Evolutionary conservation across 345 rosid species (phyloP).

Genomic region (Mangifera indica): DNA sequence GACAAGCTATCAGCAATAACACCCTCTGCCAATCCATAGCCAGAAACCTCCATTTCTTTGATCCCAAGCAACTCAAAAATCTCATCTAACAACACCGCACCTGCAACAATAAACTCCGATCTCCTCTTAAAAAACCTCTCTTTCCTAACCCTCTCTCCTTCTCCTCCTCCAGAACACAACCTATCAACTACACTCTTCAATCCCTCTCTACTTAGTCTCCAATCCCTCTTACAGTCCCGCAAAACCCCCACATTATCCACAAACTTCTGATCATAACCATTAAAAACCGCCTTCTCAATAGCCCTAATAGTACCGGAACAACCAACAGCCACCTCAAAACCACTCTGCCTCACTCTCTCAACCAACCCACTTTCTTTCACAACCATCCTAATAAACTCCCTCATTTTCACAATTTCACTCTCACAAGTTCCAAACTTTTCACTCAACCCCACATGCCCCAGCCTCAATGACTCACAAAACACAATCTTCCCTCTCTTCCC

Average conservation of each 20-base stretch:
- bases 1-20: conserved; percentile 57
- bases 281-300: conserved; percentile 57
- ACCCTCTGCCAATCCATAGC: conserved; percentile 64
- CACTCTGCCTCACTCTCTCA: conserved; percentile 40
- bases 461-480: conserved; percentile 46
- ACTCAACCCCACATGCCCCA: conserved; percentile 66
- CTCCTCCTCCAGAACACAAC: conserved; percentile 48
- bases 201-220: conserved; percentile 55
- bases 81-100: conserved; percentile 65
- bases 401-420: conserved; percentile 31
- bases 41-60: conserved; percentile 68
- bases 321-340: conserved; percentile 61
- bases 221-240: conserved; percentile 47
- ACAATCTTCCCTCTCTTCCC: conserved; percentile 51
- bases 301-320: conserved; percentile 67
- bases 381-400: conserved; percentile 39
- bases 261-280: conserved; percentile 37
- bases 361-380: conserved; percentile 45
- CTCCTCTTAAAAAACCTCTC: conserved; percentile 61
- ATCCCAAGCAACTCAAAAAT: conserved; percentile 58
- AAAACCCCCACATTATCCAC: conserved; percentile 22
- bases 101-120: conserved; percentile 67
- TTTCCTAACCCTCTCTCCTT: conserved; percentile 33
- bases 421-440: conserved; percentile 37
- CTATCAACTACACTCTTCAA: conserved; percentile 44